Conservation (phyloP, 306 rosid species). For the Cucurbita pepo region DNA sequence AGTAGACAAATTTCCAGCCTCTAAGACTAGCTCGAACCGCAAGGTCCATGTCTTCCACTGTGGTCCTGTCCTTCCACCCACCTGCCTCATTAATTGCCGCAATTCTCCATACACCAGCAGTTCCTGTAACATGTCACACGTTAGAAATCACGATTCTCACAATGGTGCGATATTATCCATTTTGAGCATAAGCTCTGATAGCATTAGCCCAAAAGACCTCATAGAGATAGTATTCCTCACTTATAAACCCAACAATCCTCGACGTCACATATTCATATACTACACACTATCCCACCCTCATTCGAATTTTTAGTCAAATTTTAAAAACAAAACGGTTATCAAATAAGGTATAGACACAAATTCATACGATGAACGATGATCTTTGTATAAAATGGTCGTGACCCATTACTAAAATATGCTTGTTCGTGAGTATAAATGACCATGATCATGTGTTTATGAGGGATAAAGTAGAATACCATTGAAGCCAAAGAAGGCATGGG, state of each 20-base stretch:
- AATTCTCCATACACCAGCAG: slow-evolving; percentile 97
- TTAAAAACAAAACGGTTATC: too few species aligned
- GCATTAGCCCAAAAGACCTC: too few species aligned
- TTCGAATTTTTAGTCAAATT: too few species aligned
- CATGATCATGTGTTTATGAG: neutral
- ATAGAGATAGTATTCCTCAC: too few species aligned
- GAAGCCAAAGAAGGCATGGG: slow-evolving; percentile 98
- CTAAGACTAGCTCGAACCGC: slow-evolving; percentile 95
- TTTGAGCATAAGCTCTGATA: too few species aligned
- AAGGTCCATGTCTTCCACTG: slow-evolving; percentile 98
- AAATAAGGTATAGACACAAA: too few species aligned
- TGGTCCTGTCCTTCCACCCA: slow-evolving; percentile 97
- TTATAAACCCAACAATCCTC: too few species aligned
- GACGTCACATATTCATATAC: neutral
- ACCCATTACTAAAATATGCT: neutral
- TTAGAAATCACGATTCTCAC: too few species aligned
- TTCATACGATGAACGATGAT: neutral
- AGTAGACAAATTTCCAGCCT: slow-evolving; percentile 96
- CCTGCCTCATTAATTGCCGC: slow-evolving; percentile 97
- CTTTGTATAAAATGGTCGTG: neutral
- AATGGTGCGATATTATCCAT: too few species aligned
- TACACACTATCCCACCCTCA: neutral
- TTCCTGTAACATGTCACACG: slow-evolving; percentile 25
- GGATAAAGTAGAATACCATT: slow-evolving; percentile 31
- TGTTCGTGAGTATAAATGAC: neutral